A percentile compares a stretch with the other conserved stretches of the same genome.
Evolutionary conservation across 2,329 filamentous ascomycete genomes (phyloP).

Genomic region (Fusarium torulosum): DNA sequence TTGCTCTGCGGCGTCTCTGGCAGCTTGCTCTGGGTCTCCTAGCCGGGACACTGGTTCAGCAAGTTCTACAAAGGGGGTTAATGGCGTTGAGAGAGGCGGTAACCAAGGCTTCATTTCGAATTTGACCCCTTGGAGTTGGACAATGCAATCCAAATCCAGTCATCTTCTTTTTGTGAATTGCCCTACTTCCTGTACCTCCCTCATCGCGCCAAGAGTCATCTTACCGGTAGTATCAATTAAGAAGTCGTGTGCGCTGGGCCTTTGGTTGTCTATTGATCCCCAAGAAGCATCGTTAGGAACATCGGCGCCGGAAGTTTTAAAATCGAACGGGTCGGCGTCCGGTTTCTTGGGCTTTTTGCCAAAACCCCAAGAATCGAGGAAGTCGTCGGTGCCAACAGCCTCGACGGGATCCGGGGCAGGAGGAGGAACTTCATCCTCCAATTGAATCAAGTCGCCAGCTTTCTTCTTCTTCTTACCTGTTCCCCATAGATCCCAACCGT

Average conservation of each 20-base stretch:
- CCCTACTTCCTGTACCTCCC: conserved; percentile 59
- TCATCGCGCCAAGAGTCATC: conserved; percentile 60
- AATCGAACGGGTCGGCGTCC: conserved; percentile 47
- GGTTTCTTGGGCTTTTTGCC: conserved; percentile 62
- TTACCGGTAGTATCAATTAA: conserved; percentile 59
- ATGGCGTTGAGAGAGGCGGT: conserved; percentile 62
- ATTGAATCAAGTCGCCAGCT: conserved; percentile 54
- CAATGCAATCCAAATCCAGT: conserved; percentile 58
- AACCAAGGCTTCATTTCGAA: conserved; percentile 54
- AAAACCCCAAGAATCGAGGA: conserved; percentile 69
- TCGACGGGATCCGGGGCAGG: conserved; percentile 50
- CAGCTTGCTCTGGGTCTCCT: conserved; percentile 51
- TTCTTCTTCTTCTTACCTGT: conserved; percentile 55
- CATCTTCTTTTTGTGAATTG: conserved; percentile 57
- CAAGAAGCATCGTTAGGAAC: conserved; percentile 59
- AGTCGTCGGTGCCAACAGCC: conserved; percentile 60
- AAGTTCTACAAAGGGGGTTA: conserved; percentile 61
- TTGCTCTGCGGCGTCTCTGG: conserved; percentile 43
- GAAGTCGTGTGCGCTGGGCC: conserved; percentile 63
- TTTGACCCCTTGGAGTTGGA: conserved; percentile 61
- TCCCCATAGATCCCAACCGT: conserved; percentile 49
- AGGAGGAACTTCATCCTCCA: conserved; percentile 51
- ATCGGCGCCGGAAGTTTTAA: conserved; percentile 58
- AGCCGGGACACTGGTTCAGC: conserved; percentile 53
- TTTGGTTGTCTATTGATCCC: conserved; percentile 53